A percentile compares a stretch with the other conserved stretches of the same genome.
These are phyloP conservation scores for Cornus controversa DNA, from an alignment of 148 eudicot genomes.

Conservation along the genomic window DNA sequence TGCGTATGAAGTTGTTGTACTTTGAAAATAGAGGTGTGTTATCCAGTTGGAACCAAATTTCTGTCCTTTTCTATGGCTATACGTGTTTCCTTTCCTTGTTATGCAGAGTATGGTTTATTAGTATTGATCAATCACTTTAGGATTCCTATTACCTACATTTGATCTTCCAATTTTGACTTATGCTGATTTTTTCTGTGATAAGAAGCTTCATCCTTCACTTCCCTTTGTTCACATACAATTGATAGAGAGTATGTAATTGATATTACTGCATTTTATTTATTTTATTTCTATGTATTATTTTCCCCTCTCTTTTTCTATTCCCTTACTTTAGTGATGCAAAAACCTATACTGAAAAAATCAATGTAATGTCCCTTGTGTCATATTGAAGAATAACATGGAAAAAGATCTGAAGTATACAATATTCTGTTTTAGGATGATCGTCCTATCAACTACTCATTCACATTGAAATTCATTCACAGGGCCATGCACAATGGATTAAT, in stretches of 20 bases:
- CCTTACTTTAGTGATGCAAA: too few species aligned
- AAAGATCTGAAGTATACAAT: too few species aligned
- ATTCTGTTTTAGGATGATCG: too few species aligned
- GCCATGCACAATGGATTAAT: too few species aligned
- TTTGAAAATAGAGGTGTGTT: slow-evolving; percentile 87
- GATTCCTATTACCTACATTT: background rate
- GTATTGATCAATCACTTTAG: background rate
- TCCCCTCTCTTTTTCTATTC: too few species aligned
- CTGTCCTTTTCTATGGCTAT: background rate
- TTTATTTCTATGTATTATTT: too few species aligned
- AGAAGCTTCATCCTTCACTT: background rate
- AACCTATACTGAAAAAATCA: too few species aligned
- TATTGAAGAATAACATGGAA: too few species aligned
- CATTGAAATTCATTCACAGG: too few species aligned
- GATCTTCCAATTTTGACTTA: background rate
- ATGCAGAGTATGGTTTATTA: background rate
- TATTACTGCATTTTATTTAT: too few species aligned
- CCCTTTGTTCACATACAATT: background rate
- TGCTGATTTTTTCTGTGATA: background rate
- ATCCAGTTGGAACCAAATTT: background rate
- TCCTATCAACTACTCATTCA: too few species aligned
- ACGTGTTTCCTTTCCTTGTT: background rate
- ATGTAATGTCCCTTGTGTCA: too few species aligned
- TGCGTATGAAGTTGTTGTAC: slow-evolving; percentile 67
- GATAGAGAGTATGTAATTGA: background rate